Evolutionary conservation across 2,329 filamentous ascomycete genomes (phyloP).

Genomic region (Aspergillus texensis): DNA sequence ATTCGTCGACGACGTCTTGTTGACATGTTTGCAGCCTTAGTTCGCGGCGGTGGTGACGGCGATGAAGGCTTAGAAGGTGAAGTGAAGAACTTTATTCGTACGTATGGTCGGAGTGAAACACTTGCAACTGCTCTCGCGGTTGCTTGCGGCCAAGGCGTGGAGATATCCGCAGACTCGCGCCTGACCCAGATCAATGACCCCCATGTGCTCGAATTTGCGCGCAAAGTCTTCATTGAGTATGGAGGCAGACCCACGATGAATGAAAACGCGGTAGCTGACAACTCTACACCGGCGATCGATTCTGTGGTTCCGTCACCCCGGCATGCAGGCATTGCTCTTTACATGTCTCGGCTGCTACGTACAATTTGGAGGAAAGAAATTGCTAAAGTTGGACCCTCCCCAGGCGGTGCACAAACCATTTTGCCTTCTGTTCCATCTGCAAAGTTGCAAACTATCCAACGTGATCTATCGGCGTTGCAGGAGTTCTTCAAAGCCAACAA

Average conservation of each 20-base stretch:
- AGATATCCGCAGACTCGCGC: slow-evolving; percentile 72
- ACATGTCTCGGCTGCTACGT: slow-evolving; percentile 83
- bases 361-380: slow-evolving; percentile 85
- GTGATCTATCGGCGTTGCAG: slow-evolving; percentile 75
- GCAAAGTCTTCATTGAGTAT: slow-evolving; percentile 86
- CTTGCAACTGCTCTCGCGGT: slow-evolving; percentile 90
- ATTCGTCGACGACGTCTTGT: slow-evolving; percentile 82
- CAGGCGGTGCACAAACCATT: slow-evolving; percentile 65
- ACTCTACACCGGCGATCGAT: slow-evolving; percentile 69
- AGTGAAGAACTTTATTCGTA: slow-evolving; percentile 78
- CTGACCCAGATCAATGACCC: slow-evolving; percentile 75
- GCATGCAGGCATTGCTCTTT: slow-evolving; percentile 84
- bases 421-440: slow-evolving; percentile 65
- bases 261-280: slow-evolving; percentile 69
- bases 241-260: slow-evolving; percentile 85
- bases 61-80: slow-evolving; percentile 77
- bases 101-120: slow-evolving; percentile 86
- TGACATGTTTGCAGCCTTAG: slow-evolving; percentile 84
- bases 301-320: slow-evolving; percentile 84
- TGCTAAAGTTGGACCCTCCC: slow-evolving; percentile 57
- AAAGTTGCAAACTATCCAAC: slow-evolving; percentile 77
- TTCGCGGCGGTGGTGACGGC: slow-evolving; percentile 71
- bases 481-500: slow-evolving; percentile 87
- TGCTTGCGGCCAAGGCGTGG: slow-evolving; percentile 88
- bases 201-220: slow-evolving; percentile 80